Percentiles rank a stretch among this genome's conserved stretches.
Evolutionary conservation across 306 rosid genomes (phyloP).

Genomic region (Hippophae gyantsensis): DNA sequence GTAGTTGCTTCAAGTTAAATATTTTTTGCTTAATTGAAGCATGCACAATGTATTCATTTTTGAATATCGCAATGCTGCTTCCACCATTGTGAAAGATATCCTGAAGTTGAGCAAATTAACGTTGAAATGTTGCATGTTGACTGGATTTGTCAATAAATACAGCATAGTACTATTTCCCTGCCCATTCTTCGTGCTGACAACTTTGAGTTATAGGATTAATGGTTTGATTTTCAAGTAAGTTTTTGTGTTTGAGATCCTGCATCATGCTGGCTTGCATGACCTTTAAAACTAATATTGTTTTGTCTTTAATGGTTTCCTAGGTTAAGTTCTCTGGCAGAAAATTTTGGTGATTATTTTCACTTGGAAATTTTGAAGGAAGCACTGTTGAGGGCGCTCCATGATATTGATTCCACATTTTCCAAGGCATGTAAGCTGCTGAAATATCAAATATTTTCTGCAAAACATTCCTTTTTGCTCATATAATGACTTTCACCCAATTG

Average conservation of each 20-base stretch:
- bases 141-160: not conserved
- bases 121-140: not conserved
- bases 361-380: constrained; percentile 93
- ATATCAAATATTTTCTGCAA: constrained; percentile 8
- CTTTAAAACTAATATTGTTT: not conserved
- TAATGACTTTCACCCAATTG: constrained; percentile 35
- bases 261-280: not conserved
- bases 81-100: not conserved
- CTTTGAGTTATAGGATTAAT: not conserved
- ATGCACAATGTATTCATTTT: not conserved
- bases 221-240: not conserved
- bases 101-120: not conserved
- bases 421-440: constrained; percentile 40
- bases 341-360: constrained; percentile 60
- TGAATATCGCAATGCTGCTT: not conserved
- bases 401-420: constrained; percentile 74
- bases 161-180: not conserved
- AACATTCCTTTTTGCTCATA: constrained; percentile 11
- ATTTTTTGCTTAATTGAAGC: no score
- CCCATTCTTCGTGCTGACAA: not conserved
- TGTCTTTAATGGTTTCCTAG: constrained; percentile 34
- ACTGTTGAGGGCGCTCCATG: constrained; percentile 74
- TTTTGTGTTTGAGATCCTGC: not conserved
- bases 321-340: constrained; percentile 49
- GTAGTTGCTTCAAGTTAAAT: no score